Evolutionary conservation across 768 basidiomycete genomes (phyloP).

Genomic region (Pleurotus tuoliensis): DNA sequence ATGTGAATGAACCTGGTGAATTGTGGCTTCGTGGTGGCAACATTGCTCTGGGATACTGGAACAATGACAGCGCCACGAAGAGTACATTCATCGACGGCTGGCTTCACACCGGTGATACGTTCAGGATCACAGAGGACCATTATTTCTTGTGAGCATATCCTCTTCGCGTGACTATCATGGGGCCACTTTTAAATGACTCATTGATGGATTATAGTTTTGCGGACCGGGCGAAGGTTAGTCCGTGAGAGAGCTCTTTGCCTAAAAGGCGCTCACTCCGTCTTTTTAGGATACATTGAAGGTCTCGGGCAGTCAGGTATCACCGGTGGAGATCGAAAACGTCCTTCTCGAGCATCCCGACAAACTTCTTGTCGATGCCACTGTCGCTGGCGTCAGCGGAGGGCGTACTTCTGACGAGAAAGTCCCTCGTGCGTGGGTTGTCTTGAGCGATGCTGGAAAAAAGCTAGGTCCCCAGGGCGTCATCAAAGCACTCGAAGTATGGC

Average conservation of each 20-base stretch:
- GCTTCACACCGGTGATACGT: conserved; percentile 72
- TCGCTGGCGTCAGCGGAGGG: conserved; percentile 72
- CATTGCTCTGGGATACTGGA: conserved; percentile 67
- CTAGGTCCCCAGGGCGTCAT: conserved; percentile 38
- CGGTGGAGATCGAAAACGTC: conserved; percentile 70
- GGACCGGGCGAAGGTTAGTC: conserved; percentile 66
- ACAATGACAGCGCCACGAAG: conserved; percentile 60
- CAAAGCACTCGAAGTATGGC: conserved; percentile 55
- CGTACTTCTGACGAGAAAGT: conserved; percentile 69
- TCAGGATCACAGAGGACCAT: conserved; percentile 55
- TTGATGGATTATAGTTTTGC: conserved; percentile 45
- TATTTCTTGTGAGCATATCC: conserved; percentile 57
- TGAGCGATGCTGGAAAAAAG: conserved; percentile 51
- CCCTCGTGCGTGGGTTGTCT: conserved; percentile 76
- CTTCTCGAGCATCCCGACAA: conserved; percentile 57
- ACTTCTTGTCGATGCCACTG: conserved; percentile 61
- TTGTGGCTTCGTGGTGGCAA: conserved; percentile 54
- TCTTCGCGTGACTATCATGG: background rate
- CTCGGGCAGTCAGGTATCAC: conserved; percentile 77
- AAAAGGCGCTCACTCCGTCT: background rate
- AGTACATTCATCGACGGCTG: conserved; percentile 72
- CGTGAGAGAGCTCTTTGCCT: background rate
- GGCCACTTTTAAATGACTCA: background rate
- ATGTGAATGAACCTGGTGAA: conserved; percentile 59
- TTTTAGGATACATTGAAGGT: conserved; percentile 74